Percentiles rank a stretch among this genome's conserved stretches.
phyloP scores from a whole-genome alignment of 129 eudicot species.

The Flaveria sonorensis region DNA sequence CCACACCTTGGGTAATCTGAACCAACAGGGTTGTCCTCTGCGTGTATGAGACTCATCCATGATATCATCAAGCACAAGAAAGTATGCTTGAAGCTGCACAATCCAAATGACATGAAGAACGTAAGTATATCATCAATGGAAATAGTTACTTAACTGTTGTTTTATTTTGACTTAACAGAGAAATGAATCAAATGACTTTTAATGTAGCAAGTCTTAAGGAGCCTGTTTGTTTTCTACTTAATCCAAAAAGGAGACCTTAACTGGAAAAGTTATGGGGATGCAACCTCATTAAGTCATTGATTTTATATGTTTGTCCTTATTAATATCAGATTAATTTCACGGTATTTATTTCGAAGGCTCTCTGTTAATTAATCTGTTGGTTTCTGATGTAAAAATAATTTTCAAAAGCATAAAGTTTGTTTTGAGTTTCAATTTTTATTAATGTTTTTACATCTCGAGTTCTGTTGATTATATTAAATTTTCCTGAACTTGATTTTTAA shows the following conservation, averaged over 20 bases:
- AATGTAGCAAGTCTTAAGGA: background rate
- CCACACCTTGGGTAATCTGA: conserved; percentile 76
- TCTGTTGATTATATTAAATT: background rate
- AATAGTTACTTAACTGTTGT: conserved; percentile 3
- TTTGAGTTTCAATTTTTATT: background rate
- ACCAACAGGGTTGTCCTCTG: conserved; percentile 96
- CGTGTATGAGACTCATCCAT: conserved; percentile 87
- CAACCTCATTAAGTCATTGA: background rate
- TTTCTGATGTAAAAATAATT: background rate
- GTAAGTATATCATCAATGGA: conserved; percentile 16
- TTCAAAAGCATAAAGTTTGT: background rate
- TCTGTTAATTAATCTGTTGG: background rate
- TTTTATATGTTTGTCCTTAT: background rate
- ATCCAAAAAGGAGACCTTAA: background rate
- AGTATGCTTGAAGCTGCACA: conserved; percentile 87
- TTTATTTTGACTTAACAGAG: background rate
- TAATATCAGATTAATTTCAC: background rate
- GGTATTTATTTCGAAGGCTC: background rate
- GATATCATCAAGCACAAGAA: conserved; percentile 92
- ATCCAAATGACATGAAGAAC: conserved; percentile 5
- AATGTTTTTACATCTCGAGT: background rate
- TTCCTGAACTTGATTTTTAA: background rate
- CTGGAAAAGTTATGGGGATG: background rate
- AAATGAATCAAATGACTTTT: background rate
- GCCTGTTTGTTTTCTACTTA: background rate